Conservation (phyloP, 129 eudicot genomes). For the Glebionis coronaria region DNA sequence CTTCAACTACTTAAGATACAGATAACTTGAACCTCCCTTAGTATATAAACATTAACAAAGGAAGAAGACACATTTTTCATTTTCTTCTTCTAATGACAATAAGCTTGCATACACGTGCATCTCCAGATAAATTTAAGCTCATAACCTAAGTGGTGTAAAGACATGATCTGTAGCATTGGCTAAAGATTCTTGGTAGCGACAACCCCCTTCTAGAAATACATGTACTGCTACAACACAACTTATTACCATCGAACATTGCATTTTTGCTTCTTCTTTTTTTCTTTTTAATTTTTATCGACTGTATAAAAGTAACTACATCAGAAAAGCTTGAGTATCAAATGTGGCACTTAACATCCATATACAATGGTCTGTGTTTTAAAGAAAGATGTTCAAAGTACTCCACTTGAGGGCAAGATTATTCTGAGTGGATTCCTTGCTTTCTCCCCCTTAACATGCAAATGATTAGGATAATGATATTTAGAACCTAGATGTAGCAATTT, state of each 20-base stretch:
- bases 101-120: not conserved
- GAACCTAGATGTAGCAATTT: not conserved
- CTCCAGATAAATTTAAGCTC: not conserved
- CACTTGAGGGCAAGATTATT: not conserved
- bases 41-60: too few relatives aligned
- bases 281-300: not conserved
- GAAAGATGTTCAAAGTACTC: not conserved
- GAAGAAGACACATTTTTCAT: not conserved
- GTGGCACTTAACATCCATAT: not conserved
- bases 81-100: not conserved
- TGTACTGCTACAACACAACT: not conserved
- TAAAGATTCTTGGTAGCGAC: not conserved
- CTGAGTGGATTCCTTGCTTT: not conserved
- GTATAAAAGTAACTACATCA: not conserved
- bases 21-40: too few relatives aligned
- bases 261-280: too few relatives aligned
- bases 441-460: not conserved
- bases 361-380: not conserved
- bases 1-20: not conserved
- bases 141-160: not conserved
- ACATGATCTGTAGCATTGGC: not conserved
- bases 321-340: too few relatives aligned
- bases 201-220: slow-evolving; percentile 9
- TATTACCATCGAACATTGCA: not conserved
- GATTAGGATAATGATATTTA: not conserved